Percentiles rank a stretch among this genome's conserved stretches.
Evolutionary conservation across 805 yeast species (phyloP).

Genomic region (Candida easanensis): DNA sequence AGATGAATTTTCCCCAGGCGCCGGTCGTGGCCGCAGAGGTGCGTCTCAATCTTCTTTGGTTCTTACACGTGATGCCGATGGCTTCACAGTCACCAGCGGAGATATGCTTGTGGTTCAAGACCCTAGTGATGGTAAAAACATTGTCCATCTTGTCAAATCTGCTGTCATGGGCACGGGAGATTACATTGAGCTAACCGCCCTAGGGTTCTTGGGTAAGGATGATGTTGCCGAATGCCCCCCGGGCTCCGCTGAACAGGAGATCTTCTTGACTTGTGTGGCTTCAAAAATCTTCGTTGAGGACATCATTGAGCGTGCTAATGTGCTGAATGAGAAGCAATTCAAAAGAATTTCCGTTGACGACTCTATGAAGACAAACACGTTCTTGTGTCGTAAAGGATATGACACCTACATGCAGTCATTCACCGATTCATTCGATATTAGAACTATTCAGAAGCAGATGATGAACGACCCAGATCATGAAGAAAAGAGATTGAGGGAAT

Average conservation of each 20-base stretch:
- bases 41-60: slow-evolving; percentile 13
- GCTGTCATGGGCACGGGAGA: slow-evolving; percentile 48
- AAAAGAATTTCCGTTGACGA: slow-evolving; percentile 34
- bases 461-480: slow-evolving; percentile 26
- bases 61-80: slow-evolving; percentile 44
- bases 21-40: slow-evolving; percentile 15
- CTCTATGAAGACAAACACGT: slow-evolving; percentile 30
- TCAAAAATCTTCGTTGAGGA: slow-evolving; percentile 42
- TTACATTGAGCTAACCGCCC: slow-evolving; percentile 45
- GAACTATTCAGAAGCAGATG: slow-evolving; percentile 20
- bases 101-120: slow-evolving; percentile 45
- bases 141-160: slow-evolving; percentile 49
- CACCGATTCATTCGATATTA: slow-evolving; percentile 24
- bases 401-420: slow-evolving; percentile 30
- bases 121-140: slow-evolving; percentile 32
- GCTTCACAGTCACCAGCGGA: slow-evolving; percentile 48
- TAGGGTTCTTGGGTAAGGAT: slow-evolving; percentile 42
- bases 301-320: slow-evolving; percentile 42
- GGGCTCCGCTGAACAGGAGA: slow-evolving; percentile 38
- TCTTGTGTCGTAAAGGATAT: slow-evolving; percentile 32
- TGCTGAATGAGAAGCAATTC: slow-evolving; percentile 39
- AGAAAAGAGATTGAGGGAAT: slow-evolving; percentile 26
- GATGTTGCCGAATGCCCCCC: slow-evolving; percentile 36
- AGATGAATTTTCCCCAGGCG: too few relatives aligned
- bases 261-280: slow-evolving; percentile 52